Base-by-base conservation (phyloP, 225 moss, liverwort and hornwort species). In the Antitrichia curtipendula region DNA sequence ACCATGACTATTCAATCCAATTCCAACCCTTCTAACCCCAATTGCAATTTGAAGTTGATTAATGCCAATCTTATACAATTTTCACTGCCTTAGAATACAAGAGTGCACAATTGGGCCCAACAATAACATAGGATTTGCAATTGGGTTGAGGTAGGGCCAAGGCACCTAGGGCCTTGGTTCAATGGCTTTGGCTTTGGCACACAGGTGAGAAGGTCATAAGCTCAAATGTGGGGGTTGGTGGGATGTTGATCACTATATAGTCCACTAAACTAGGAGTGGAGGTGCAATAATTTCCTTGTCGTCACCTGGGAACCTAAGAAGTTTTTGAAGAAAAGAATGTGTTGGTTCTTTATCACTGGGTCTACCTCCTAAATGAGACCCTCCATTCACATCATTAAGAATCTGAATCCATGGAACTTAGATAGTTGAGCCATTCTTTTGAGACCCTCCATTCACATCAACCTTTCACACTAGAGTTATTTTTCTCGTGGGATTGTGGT, bases 361-460 rank as follows among this genome's bases (percentile, higher is more conserved):
- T 36, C 19, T 3, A 6, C 10, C n/a, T n/a, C n/a, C n/a, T n/a
- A n/a, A n/a, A n/a, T n/a, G n/a, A n/a, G n/a, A n/a, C n/a, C n/a
- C n/a, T n/a, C n/a, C n/a, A n/a, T n/a, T n/a, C n/a, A n/a, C n/a
- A n/a, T n/a, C n/a, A n/a, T n/a, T n/a, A n/a, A n/a, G n/a, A n/a
- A 0, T 36, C n/a, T 53, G 20, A 22, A 3, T 57, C 54, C 6
- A 60, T 12, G 60, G 13, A 5, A 3, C 7, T 11, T n/a, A 21
- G 11, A n/a, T 65, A 21, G 11, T 65, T 65, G 36, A n/a, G 21
- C 65, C 65, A 65, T 36, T 65, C 6, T 2, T 20, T 20, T 7
- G 3, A 18, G 1, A 34, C 1, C 0, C 32, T 10, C 5, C 34
- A 34, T 64, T 34, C 19, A 19, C 8, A 0, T 13, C 14, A 4